Percentiles rank a stretch among this genome's conserved stretches.
Evolutionary conservation across 192 early-diverging fungal species (phyloP).

Genomic region (Jimgerdemannia flammicorona): DNA sequence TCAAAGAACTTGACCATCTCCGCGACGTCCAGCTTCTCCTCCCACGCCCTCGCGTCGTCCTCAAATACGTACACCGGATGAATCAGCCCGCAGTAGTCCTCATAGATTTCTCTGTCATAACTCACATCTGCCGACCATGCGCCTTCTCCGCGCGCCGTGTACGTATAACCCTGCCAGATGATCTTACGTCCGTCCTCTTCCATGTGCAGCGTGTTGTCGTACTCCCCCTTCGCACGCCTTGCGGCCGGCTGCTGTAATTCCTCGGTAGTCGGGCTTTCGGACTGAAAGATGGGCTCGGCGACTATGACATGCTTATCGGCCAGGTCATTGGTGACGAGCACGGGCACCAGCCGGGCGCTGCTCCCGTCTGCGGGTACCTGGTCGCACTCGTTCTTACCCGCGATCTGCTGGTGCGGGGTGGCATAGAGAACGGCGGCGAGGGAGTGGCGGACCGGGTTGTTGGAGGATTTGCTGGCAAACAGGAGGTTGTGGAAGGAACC

Average conservation of each 20-base stretch:
- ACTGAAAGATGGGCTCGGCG: neutral
- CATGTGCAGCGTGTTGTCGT: conserved; percentile 16
- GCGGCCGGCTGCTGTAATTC: neutral
- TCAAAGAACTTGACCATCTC: conserved; percentile 17
- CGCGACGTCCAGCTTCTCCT: conserved; percentile 7
- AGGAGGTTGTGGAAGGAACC: neutral
- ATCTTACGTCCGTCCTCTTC: conserved; percentile 2
- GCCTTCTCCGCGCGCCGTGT: neutral
- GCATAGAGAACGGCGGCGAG: conserved; percentile 20
- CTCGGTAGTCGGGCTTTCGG: conserved; percentile 7
- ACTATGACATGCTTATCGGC: neutral
- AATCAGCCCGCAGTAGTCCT: conserved; percentile 14
- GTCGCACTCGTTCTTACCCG: neutral
- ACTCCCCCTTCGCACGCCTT: conserved; percentile 4
- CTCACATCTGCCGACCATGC: neutral
- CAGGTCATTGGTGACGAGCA: conserved; percentile 15
- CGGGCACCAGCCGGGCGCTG: conserved; percentile 14
- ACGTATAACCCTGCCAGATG: conserved; percentile 24
- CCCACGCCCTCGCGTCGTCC: neutral
- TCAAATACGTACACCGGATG: conserved; percentile 19
- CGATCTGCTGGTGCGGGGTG: conserved; percentile 9
- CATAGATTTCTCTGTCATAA: conserved; percentile 15
- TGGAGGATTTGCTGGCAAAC: neutral
- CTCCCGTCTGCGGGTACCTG: neutral
- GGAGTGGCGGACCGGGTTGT: conserved; percentile 16